Base-by-base conservation (phyloP, 192 early-diverging fungal genomes). In the Borealophlyctis nickersoniae region DNA sequence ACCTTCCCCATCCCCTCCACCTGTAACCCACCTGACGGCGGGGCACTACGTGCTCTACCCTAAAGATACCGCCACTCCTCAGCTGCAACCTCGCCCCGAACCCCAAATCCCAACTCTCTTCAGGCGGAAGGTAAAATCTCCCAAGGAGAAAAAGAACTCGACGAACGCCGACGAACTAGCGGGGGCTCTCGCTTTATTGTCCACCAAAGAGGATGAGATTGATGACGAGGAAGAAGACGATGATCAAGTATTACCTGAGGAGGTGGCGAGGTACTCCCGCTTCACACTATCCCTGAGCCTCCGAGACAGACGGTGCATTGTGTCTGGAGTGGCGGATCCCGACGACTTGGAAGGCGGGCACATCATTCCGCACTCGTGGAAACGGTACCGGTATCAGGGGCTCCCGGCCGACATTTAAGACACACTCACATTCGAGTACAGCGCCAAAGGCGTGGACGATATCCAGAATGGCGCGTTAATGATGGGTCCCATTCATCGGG, bases 331-430 rank as follows among this genome's bases (percentile, higher is more conserved):
- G 13, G 45, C 36, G 11, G 45, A 61, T 14, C 59, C 59, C 3
- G 34, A 61, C 14, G 24, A 4, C n/a, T 27, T 61, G 36, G 59
- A 23, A 4, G 59, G 59, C 19, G 39, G 36, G 11, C 45, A 36
- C 59, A 49, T 61, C 22, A 61, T 61, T 28, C 59, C 59, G 5
- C 45, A 49, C 27, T 23, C 36, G 13, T 61, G 59, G 59, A 61
- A 61, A 29, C 5, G 13, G 5, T n/a, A 27, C 26, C n/a, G 11
- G 4, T 61, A 61, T 27, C 4, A 5, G 36, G 45, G 59, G 19
- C 59, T 61, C 16, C 59, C 59, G 4, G 16, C n/a, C 4, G 59
- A 61, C 34, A 61, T 61, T 61, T 4, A 4, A 7, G n/a, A 61
- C 11, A 36, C 24, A 49, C 34, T 61, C 16, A 45, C 39, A 45